Conservation (phyloP, 257 asterid species). For the Penstemon barbatus region DNA sequence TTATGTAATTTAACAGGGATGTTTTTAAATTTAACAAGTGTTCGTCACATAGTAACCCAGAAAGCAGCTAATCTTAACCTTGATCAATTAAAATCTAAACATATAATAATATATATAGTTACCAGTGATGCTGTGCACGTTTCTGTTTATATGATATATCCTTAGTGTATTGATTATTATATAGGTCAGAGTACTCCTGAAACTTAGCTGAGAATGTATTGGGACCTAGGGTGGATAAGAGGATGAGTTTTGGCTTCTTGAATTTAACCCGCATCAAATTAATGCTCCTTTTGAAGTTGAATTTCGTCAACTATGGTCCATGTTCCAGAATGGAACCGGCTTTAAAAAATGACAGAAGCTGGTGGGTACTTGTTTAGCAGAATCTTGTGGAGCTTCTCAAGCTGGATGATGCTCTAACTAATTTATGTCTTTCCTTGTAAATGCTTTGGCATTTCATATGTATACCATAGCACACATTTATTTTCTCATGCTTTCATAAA, state of each 20-base stretch:
- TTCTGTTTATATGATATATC: background rate
- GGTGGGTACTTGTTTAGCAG: no score
- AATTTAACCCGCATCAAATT: background rate
- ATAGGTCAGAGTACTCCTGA: no score
- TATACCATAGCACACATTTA: background rate
- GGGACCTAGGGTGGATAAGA: no score
- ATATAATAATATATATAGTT: background rate
- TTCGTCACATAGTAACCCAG: background rate
- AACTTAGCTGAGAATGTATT: no score
- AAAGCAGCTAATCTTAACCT: background rate
- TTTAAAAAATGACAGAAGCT: background rate
- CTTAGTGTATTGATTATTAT: no score
- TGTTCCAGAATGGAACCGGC: background rate
- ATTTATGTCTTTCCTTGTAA: background rate
- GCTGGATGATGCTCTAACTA: background rate
- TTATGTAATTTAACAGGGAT: background rate
- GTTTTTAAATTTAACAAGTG: constrained; percentile 1
- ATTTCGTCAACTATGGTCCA: background rate
- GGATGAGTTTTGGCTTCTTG: background rate
- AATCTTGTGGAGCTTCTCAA: background rate
- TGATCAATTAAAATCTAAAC: background rate
- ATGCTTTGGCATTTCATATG: background rate
- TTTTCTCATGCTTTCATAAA: background rate
- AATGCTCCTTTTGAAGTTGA: constrained; percentile 1
- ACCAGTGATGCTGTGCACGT: background rate